A percentile compares a stretch with the other conserved stretches of the same genome.
phyloP scores from a whole-genome alignment of 2,329 filamentous ascomycete species.

The Hyphodiscus sp. region DNA sequence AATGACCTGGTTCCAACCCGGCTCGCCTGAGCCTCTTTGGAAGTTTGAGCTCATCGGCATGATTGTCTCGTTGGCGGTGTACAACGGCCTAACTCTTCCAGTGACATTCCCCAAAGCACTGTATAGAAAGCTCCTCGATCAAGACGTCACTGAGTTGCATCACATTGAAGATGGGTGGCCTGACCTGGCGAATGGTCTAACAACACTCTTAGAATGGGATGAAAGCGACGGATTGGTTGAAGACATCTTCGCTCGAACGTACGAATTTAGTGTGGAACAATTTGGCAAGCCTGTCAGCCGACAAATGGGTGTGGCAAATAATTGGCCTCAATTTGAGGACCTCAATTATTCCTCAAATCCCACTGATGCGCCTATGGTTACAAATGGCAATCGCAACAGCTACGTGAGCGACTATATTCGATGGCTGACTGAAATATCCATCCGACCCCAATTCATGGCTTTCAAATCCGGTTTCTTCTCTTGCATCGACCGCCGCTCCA shows the following conservation, averaged over 20 bases:
- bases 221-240: slow-evolving; percentile 68
- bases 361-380: slow-evolving; percentile 62
- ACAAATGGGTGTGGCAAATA: slow-evolving; percentile 40
- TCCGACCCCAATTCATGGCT: slow-evolving; percentile 70
- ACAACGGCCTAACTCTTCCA: slow-evolving; percentile 87
- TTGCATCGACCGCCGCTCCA: slow-evolving; percentile 63
- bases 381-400: slow-evolving; percentile 66
- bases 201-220: slow-evolving; percentile 67
- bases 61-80: slow-evolving; percentile 82
- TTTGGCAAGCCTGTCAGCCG: slow-evolving; percentile 52
- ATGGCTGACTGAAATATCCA: slow-evolving; percentile 73
- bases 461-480: slow-evolving; percentile 76
- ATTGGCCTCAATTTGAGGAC: slow-evolving; percentile 48
- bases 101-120: slow-evolving; percentile 81
- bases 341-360: slow-evolving; percentile 32
- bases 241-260: slow-evolving; percentile 77
- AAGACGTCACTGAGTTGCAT: slow-evolving; percentile 62
- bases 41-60: slow-evolving; percentile 87
- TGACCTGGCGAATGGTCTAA: slow-evolving; percentile 67
- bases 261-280: slow-evolving; percentile 68
- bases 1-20: slow-evolving; percentile 84
- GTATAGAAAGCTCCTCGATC: slow-evolving; percentile 71
- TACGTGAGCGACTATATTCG: slow-evolving; percentile 82
- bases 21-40: slow-evolving; percentile 75
- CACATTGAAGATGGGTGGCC: slow-evolving; percentile 88